Evolutionary conservation across 2,329 filamentous ascomycete species (phyloP), one percentile per base, ranked within the genome.

Genomic region (Juglanconis sp.): DNA sequence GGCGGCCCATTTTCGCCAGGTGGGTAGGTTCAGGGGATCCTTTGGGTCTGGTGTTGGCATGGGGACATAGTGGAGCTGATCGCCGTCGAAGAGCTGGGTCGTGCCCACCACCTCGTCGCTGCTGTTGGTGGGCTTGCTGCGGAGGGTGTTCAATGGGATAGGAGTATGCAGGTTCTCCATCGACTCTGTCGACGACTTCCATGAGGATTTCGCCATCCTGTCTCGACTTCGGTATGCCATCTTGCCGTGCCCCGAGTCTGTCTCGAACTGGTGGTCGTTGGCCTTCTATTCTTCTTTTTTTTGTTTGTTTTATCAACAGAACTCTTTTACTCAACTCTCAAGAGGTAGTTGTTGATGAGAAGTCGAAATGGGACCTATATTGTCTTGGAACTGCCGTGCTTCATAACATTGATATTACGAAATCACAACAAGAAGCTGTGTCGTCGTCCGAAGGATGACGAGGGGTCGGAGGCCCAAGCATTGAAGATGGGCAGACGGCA

Each of bases 1-100:
- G 24, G 64, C 62, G 9, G 57, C 36, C 64, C 62, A 64, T 53
- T 65, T 65, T 24, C 64, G 60, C 64, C 62, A 65, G n/a, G 35
- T 52, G 34, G 63, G 63, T 44, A 65, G 56, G 61, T 64, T 64
- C 11, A 63, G 54, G 3, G 56, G 59, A 50, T 63, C 69, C 61
- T 70, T 71, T 9, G 70, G 70, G 57, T 71, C 69, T 34, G 70
- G 68, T 7, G 69, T 69, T 9, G 70, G 70, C 67, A 67, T 69
- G n/a, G 67, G 67, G 13, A 69, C 57, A 59, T 57, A 68, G 51
- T 64, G 66, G 17, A 66, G 65, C 49, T 61, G 52, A 46, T 49
- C 53, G 42, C 59, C 59, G 42, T 66, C 61, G 53, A 67, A 69
- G 49, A 69, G 57, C 60, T 67, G 65, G 32, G 65, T 64, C 24